A percentile compares a stretch with the other conserved stretches of the same genome.
Conservation (phyloP, 2,329 filamentous ascomycete species). For the Claviceps purpurea region DNA sequence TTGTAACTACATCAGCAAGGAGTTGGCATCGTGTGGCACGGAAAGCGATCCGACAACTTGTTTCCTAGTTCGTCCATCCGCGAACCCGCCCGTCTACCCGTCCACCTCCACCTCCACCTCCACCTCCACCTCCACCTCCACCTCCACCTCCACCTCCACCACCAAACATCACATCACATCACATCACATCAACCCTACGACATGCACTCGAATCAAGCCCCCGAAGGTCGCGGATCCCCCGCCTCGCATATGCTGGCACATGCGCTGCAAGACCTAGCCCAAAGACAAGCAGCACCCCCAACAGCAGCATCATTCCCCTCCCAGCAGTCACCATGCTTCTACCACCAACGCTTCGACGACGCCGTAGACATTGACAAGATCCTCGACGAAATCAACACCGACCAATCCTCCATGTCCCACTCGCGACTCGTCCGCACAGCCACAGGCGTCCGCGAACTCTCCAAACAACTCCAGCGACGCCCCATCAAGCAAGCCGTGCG, state of each 20-base stretch:
- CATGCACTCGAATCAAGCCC: constrained; percentile 37
- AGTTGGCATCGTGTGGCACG: no score
- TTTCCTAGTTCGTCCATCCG: no score
- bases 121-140: no score
- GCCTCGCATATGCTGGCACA: constrained; percentile 51
- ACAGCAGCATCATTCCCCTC: constrained; percentile 37
- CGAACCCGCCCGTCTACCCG: no score
- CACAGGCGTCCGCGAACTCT: constrained; percentile 87
- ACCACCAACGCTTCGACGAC: constrained; percentile 93
- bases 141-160: no score
- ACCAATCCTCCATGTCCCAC: constrained; percentile 75
- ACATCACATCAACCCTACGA: constrained; percentile 27
- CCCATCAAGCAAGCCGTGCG: constrained; percentile 85
- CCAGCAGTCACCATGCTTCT: constrained; percentile 81
- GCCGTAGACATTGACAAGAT: constrained; percentile 92
- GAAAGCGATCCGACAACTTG: no score
- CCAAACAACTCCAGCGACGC: constrained; percentile 82
- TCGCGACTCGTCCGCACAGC: constrained; percentile 90
- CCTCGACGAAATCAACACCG: constrained; percentile 80
- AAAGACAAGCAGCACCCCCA: constrained; percentile 21
- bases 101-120: no score
- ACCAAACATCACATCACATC: no score
- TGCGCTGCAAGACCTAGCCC: constrained; percentile 40
- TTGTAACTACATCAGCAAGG: no score
- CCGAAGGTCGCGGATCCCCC: constrained; percentile 26